Base-by-base conservation (phyloP, 208 protist species). In the Trypanosoma theileri region DNA sequence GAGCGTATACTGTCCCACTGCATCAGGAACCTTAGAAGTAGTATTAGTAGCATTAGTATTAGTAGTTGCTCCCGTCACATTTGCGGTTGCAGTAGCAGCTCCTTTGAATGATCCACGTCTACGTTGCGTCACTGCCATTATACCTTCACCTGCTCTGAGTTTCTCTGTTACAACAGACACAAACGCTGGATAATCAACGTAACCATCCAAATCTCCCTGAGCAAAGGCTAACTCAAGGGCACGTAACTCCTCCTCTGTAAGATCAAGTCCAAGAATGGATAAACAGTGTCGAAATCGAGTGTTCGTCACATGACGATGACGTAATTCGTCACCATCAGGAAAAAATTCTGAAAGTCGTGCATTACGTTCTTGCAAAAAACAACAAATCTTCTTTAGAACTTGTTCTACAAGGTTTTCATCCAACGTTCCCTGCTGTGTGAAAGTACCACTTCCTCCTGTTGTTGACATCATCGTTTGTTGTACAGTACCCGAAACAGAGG, bases 281-380 rank as follows among this genome's bases (percentile, higher is more conserved):
- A 96, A 19, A 58, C 82, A 82, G 63, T 90, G 82, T 11, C 86
- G 83, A 67, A 96, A 96, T 56, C 87, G 89, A n/a, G 78, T 74
- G 6, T 73, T 69, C 10, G 82, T 84, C 41, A 96, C 85, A 60
- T 85, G 82, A n/a, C 77, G 75, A 69, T 95, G 86, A 44, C 89
- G 84, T 52, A 96, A 77, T 72, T 85, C 82, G 69, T 96, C 92
- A 52, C 85, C 86, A 58, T 96, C 92, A 6, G 84, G 85, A 61
- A 95, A 95, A 64, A 92, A 95, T 63, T 95, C 86, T 8, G 55
- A 61, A 11, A 95, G 24, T 31, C 82, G 75, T 1, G 83, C 78
- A n/a, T 81, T 77, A 52, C 86, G 86, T 71, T 90, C 83, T 65
- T 87, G 84, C 59, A 94, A 21, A 72, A 89, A 91, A 53, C 76